A percentile compares a stretch with the other conserved stretches of the same genome.
Evolutionary conservation across 2,329 filamentous ascomycete genomes (phyloP).

Genomic region (Botryotinia globosa): DNA sequence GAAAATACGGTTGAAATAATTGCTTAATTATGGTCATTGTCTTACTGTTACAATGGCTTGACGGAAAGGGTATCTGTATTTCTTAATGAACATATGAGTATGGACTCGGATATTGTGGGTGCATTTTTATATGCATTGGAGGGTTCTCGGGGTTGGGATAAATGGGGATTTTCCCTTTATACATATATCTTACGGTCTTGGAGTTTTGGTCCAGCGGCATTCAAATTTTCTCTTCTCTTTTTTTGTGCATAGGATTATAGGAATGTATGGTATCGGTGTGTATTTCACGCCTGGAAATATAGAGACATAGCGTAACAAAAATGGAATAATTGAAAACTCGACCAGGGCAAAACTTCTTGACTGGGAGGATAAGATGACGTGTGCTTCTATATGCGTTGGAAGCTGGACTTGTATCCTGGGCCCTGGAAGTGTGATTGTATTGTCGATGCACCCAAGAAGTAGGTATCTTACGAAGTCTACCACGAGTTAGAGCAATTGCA

Average conservation of each 20-base stretch:
- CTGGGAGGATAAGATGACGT: neutral
- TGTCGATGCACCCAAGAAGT: neutral
- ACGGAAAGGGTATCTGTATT: neutral
- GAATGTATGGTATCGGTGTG: neutral
- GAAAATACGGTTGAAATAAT: neutral
- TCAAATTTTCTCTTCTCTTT: neutral
- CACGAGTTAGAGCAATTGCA: neutral
- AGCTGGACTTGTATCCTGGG: neutral
- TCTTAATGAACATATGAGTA: constrained; percentile 5
- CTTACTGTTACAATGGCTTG: neutral
- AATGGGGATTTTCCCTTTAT: neutral
- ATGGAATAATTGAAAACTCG: neutral
- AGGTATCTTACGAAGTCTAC: neutral
- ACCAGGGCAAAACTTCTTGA: neutral
- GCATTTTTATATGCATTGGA: constrained; percentile 3
- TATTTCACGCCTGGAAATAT: neutral
- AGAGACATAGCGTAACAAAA: neutral
- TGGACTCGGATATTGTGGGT: constrained; percentile 3
- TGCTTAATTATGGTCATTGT: neutral
- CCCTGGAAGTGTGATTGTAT: neutral
- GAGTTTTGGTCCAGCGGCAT: neutral
- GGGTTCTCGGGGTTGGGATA: neutral
- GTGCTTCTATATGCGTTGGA: neutral
- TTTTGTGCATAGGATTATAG: constrained; percentile 2
- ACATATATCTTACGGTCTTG: neutral